These are phyloP conservation scores for Diaporthe citri DNA, from an alignment of 2,329 filamentous ascomycete genomes.

Conservation along the genomic window DNA sequence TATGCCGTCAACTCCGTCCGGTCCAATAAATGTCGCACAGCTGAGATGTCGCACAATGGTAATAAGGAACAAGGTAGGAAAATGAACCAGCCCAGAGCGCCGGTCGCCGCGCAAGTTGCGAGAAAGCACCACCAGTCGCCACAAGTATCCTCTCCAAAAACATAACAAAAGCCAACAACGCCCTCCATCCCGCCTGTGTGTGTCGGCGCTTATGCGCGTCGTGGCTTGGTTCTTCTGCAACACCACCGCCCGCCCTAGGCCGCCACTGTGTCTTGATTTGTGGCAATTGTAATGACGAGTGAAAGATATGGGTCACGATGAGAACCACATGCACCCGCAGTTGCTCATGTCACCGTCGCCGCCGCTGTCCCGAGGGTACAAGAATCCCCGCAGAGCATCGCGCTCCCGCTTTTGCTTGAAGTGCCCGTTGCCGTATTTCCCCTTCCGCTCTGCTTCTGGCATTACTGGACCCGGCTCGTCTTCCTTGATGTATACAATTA, in stretches of 20 bases:
- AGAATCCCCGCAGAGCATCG: conserved; percentile 31
- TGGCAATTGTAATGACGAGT: background rate
- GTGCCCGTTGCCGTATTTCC: background rate
- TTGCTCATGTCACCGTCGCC: conserved; percentile 57
- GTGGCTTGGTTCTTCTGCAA: background rate
- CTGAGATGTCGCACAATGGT: background rate
- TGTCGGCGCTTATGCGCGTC: background rate
- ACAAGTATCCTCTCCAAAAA: background rate
- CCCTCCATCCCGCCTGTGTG: background rate
- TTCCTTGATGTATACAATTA: conserved; percentile 58
- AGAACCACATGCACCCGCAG: conserved; percentile 68
- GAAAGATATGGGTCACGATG: conserved; percentile 51
- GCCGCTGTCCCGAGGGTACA: conserved; percentile 41
- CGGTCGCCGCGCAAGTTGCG: conserved; percentile 15
- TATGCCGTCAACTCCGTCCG: conserved; percentile 21
- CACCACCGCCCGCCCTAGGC: background rate
- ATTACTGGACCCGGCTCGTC: conserved; percentile 45
- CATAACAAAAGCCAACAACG: background rate
- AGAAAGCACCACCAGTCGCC: background rate
- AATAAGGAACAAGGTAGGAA: background rate
- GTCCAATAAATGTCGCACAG: conserved; percentile 16
- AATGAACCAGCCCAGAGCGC: conserved; percentile 13
- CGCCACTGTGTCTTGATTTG: background rate
- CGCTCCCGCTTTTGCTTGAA: conserved; percentile 16
- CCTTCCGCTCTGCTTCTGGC: conserved; percentile 17